Base-by-base conservation (phyloP, 257 asterid species). In the Solanum piurae region DNA sequence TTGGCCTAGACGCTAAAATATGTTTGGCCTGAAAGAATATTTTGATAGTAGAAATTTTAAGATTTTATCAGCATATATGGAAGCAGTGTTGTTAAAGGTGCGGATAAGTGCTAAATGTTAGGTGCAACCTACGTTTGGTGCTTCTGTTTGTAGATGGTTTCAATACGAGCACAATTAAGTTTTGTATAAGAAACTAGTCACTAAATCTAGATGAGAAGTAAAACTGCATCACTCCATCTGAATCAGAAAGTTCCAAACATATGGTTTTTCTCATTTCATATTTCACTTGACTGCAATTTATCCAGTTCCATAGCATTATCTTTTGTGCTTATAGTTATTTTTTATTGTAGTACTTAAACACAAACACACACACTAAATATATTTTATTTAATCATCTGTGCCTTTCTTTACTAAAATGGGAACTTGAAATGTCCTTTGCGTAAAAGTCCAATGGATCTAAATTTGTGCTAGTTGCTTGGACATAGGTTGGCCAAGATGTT, bases 401-500 rank as follows among this genome's bases (percentile, higher is more conserved):
- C 55, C 29, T 74, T 73, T 20, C 82, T 9, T 75, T 80, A 27
- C 85, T 80, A 46, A 80, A 79, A 33, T 20, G 68, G 68, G 27
- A 25, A 14, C 29, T 44, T 80, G 42, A 80, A 9, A 29, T 29
- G 68, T 33, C 29, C 29, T 16, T 29, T 9, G 29, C 29, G 2
- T 82, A 82, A 5, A 49, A 36, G 14, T 3, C 69, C 31, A 82
- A 49, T 27, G 34, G 44, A 31, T 82, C 86, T 64, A 60, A 16
- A 72, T 49, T 87, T 9, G 72, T 77, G 37, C 29, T 11, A 10
- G 23, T 62, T 87, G 66, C 23, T 58, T 84, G 87, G 87, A 74
- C 60, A 85, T 85, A 96, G 99, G 98, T 95, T 83, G 98, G 99
- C 87, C 91, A 92, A 89, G 99, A 96, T 76, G 95, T 95, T 40